A percentile compares a stretch with the other conserved stretches of the same genome.
These are phyloP conservation scores for Atractiella rhizophila DNA, from an alignment of 768 basidiomycete species.

Conservation along the genomic window DNA sequence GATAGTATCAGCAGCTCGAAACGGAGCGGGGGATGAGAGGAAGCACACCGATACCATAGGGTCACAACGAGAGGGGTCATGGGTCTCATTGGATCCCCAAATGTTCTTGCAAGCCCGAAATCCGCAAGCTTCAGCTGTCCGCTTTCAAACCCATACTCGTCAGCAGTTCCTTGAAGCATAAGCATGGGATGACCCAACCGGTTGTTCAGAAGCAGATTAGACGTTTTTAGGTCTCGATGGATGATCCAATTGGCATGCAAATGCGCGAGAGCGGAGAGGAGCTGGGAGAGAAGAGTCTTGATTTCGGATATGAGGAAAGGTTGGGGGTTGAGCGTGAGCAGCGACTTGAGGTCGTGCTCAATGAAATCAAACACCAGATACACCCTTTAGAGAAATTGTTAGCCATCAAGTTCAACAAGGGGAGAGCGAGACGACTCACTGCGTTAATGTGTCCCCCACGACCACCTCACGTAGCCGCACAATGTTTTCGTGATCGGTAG, in stretches of 20 bases:
- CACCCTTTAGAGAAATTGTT: slow-evolving; percentile 32
- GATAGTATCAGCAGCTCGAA: slow-evolving; percentile 4
- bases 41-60: slow-evolving; percentile 77
- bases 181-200: too few relatives aligned
- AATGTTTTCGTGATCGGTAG: slow-evolving; percentile 49
- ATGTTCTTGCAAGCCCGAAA: slow-evolving; percentile 83
- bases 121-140: slow-evolving; percentile 97
- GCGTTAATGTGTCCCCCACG: slow-evolving; percentile 90
- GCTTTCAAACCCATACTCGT: too few relatives aligned
- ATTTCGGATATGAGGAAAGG: slow-evolving; percentile 95
- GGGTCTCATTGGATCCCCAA: slow-evolving; percentile 86
- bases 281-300: slow-evolving; percentile 82
- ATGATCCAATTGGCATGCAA: slow-evolving; percentile 95
- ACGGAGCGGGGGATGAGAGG: slow-evolving; percentile 5
- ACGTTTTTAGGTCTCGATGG: slow-evolving; percentile 90
- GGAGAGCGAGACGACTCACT: slow-evolving; percentile 37
- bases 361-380: slow-evolving; percentile 77
- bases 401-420: not conserved
- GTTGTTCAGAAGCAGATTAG: slow-evolving; percentile 95
- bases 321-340: slow-evolving; percentile 78
- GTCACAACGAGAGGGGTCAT: slow-evolving; percentile 97
- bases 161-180: too few relatives aligned
- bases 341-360: slow-evolving; percentile 93
- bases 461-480: slow-evolving; percentile 93
- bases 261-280: slow-evolving; percentile 72